Evolutionary conservation across 2,329 filamentous ascomycete species (phyloP), one percentile per base, ranked within the genome.

Genomic region (Arthrobotrys pseudoclavata): DNA sequence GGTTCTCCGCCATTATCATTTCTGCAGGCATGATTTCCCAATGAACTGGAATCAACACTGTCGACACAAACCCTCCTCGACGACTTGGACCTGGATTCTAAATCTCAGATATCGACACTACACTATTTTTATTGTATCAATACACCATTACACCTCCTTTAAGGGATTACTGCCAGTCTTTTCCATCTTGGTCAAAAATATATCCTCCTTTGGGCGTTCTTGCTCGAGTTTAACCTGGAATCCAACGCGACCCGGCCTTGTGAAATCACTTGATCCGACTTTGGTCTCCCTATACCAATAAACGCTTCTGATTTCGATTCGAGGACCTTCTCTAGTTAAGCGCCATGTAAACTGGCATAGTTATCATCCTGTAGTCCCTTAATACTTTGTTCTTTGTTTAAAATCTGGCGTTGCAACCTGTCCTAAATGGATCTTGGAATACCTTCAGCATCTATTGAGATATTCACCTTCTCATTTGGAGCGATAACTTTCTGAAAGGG

Each of bases 201-300:
- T 64, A 57, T 66, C 60, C 24, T 60, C 13, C n/a, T 66, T 62
- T 57, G 48, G 47, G 69, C 60, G 40, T 42, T 53, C 48, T 24
- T 52, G 18, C 29, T 29, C 26, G 34, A 66, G 34, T 18, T 60
- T 37, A 72, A 50, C 40, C 50, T 60, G 37, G 69, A 72, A 66
- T 66, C 69, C 69, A 72, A 72, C 69, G 69, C 69, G 48, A 72
- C 60, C 26, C 18, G 15, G 26, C 61, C 18, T 40, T 60, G 20
- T 60, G 55, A 34, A 60, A 42, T 42, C 34, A 13, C 50, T 57
- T 26, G 24, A 26, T 40, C 69, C 26, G 50, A 40, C 37, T 60
- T 60, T 60, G 22, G 9, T 34, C 20, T 24, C 29, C 52, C 20
- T 12, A 20, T n/a, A 37, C 22, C 55, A 60, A 15, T 60, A 40